Base-by-base conservation (phyloP, 345 rosid genomes). In the Angophora floribunda region DNA sequence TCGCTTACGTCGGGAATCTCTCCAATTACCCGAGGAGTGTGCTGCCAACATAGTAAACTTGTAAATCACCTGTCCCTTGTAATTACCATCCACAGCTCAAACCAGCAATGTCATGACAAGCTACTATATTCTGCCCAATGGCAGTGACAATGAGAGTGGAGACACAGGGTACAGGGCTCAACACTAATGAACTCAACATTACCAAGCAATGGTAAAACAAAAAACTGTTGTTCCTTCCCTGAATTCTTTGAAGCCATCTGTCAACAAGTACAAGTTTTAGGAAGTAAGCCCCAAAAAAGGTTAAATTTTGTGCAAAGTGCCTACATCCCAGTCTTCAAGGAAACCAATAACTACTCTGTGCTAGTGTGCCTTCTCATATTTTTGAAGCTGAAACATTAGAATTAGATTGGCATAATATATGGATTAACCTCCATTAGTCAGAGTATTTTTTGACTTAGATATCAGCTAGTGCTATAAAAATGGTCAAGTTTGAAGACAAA, bases 1-100 rank as follows among this genome's bases (percentile, higher is more conserved):
- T 97, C 98, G 90, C 92, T 94, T 85, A 93, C 93, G 89, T 96
- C 97, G 13, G 99, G 99, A 88, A 96, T 96, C 89, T 93, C 88
- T 75, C 94, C 95, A 92, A 96, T 96, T 85, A 97, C 88, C 88
- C 98, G 94, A 59, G 99, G 99, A 61, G 97, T 96, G 90, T 93
- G 99, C 99, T 97, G 97, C 90, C 91, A 92, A 90, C 36, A 94
- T 14, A 93, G 80, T 57, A 90, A 87, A 86, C 50, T 52, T 57
- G 86, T 49, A 85, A 52, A 89, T 86, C 15, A 89, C 51, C 80
- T 28, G 79, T 84, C 51, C 45, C 1, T n/a, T 32, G 44, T 36
- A 65, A 47, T 28, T 19, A 75, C 84, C 10, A 85, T 22, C 22
- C 15, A 51, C 87, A 32, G 63, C 30, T 63, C 63, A 50, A 85